These are phyloP conservation scores for Solanum medicagineum DNA, from an alignment of 257 asterid genomes.

Conservation along the genomic window DNA sequence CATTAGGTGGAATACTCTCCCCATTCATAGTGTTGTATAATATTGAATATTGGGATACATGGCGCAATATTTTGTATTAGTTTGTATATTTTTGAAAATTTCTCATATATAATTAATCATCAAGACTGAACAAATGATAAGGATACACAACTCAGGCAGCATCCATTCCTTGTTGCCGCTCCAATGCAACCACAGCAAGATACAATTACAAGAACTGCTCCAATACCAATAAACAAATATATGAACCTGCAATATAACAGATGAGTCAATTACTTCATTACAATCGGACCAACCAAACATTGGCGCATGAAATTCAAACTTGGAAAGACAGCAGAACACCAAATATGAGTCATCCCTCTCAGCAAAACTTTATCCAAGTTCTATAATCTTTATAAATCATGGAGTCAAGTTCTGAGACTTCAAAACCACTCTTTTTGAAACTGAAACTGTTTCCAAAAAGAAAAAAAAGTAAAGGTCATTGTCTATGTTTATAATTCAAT, in stretches of 20 bases:
- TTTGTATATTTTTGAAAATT: neutral
- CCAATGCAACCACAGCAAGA: slow-evolving; percentile 93
- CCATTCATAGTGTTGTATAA: neutral
- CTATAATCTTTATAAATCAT: neutral
- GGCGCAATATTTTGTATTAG: neutral
- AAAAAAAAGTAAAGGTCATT: neutral
- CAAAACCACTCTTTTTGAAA: neutral
- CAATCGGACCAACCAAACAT: neutral
- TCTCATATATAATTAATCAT: neutral
- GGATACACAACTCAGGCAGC: slow-evolving; percentile 97
- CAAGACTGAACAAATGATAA: neutral
- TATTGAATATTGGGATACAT: neutral
- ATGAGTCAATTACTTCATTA: neutral
- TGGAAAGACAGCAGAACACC: neutral
- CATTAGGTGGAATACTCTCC: neutral
- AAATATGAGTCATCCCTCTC: neutral
- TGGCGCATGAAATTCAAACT: neutral
- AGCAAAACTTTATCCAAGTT: neutral
- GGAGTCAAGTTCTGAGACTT: neutral
- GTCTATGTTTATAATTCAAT: neutral
- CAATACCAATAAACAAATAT: slow-evolving; percentile 70
- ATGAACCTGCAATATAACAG: slow-evolving; percentile 64
- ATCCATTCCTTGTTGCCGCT: slow-evolving; percentile 58
- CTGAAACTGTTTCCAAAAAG: no score
- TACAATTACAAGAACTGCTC: slow-evolving; percentile 53